A percentile compares a stretch with the other conserved stretches of the same genome.
Conservation (phyloP, 179 eudicot genomes). For the Dionaea muscipula region DNA sequence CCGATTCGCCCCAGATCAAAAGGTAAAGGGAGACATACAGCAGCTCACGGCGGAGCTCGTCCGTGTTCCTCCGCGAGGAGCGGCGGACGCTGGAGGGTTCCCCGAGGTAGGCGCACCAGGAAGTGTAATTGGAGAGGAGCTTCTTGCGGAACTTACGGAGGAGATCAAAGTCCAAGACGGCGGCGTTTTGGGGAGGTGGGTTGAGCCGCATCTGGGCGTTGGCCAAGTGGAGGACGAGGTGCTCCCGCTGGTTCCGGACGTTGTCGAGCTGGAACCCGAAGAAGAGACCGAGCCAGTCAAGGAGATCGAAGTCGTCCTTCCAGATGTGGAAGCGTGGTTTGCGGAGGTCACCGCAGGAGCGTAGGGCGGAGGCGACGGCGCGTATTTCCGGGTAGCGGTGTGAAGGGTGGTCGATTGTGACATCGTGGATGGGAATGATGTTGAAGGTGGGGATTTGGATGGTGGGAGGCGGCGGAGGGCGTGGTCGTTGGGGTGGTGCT, state of each 20-base stretch:
- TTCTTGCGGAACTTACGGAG: constrained; percentile 47
- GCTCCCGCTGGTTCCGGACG: constrained; percentile 82
- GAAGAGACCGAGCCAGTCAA: constrained; percentile 69
- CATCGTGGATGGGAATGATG: constrained; percentile 75
- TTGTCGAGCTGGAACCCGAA: constrained; percentile 82
- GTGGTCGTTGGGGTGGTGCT: neutral
- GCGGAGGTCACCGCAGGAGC: constrained; percentile 46
- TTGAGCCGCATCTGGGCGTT: constrained; percentile 64
- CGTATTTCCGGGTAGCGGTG: constrained; percentile 67
- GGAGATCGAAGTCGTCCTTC: constrained; percentile 45
- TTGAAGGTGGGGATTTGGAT: constrained; percentile 26
- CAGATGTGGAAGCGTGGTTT: constrained; percentile 48
- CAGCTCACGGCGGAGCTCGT: constrained; percentile 51
- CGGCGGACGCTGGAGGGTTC: constrained; percentile 32
- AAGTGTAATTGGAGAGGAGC: constrained; percentile 43
- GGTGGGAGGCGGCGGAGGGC: constrained; percentile 10
- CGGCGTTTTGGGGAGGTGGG: constrained; percentile 40
- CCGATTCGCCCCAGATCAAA: constrained; percentile 83
- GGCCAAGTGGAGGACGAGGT: constrained; percentile 73
- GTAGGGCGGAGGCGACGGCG: constrained; percentile 63
- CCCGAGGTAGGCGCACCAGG: constrained; percentile 59
- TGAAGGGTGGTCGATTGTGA: constrained; percentile 63
- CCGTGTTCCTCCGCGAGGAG: constrained; percentile 24
- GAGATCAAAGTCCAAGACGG: constrained; percentile 34
- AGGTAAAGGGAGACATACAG: constrained; percentile 60